phyloP scores from a whole-genome alignment of 2,329 filamentous ascomycete genomes.

The Westerdykella aurantiaca region DNA sequence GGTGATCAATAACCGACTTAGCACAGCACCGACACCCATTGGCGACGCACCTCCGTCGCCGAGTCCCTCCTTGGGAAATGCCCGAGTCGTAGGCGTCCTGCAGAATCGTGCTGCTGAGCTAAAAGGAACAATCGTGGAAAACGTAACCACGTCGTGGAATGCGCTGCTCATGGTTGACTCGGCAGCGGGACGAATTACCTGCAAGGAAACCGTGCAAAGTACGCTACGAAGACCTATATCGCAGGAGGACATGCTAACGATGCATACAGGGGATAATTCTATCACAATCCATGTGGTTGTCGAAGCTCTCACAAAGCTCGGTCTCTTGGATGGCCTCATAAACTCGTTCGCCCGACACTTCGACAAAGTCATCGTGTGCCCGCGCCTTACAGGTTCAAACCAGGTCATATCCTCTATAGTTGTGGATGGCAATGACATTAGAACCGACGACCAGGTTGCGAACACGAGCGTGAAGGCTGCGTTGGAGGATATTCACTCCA shows the following conservation, averaged over 20 bases:
- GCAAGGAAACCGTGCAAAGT: slow-evolving; percentile 52
- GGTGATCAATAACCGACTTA: slow-evolving; percentile 52
- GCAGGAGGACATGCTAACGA: neutral
- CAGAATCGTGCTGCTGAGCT: slow-evolving; percentile 60
- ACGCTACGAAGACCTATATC: slow-evolving; percentile 8
- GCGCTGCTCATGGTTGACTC: slow-evolving; percentile 59
- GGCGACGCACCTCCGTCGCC: neutral
- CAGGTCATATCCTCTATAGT: slow-evolving; percentile 25
- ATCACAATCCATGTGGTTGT: slow-evolving; percentile 32
- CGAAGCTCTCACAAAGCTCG: slow-evolving; percentile 33
- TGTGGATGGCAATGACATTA: slow-evolving; percentile 33
- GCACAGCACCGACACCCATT: slow-evolving; percentile 15
- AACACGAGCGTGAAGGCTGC: slow-evolving; percentile 26
- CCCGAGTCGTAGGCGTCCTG: slow-evolving; percentile 60
- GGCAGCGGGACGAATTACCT: slow-evolving; percentile 49
- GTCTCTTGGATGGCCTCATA: slow-evolving; percentile 47
- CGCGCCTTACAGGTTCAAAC: slow-evolving; percentile 48
- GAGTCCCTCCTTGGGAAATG: slow-evolving; percentile 50
- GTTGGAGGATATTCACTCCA: slow-evolving; percentile 28
- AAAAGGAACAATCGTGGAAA: slow-evolving; percentile 59
- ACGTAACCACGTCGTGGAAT: slow-evolving; percentile 66
- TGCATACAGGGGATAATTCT: slow-evolving; percentile 10
- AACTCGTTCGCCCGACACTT: slow-evolving; percentile 57
- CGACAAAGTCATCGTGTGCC: slow-evolving; percentile 55
- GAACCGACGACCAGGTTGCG: slow-evolving; percentile 19